Conservation (phyloP, 1,139 yeast genomes). For the Scheffersomyces cryptocercus region DNA sequence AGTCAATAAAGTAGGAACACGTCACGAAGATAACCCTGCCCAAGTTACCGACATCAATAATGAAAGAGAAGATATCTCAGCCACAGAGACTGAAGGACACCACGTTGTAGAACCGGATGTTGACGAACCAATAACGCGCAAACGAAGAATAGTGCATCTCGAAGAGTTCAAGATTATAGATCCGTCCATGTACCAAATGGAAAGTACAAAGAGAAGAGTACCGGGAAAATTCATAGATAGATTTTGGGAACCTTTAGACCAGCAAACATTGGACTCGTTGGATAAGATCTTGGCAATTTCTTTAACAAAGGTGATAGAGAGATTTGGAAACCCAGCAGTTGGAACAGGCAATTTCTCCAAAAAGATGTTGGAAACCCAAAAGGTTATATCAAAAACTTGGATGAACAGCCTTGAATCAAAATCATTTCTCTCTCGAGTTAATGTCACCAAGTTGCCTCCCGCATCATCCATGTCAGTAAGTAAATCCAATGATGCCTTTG, state of each 20-base stretch:
- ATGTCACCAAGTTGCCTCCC: constrained; percentile 37
- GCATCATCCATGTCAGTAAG: constrained; percentile 17
- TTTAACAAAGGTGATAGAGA: constrained; percentile 31
- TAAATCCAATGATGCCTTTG: constrained; percentile 19
- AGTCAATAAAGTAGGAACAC: neutral
- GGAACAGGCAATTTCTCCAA: constrained; percentile 12
- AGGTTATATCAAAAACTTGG: constrained; percentile 34
- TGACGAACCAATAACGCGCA: neutral
- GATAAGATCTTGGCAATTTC: constrained; percentile 33
- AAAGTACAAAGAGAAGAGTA: constrained; percentile 20
- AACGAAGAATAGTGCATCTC: neutral
- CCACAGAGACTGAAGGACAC: too few species aligned
- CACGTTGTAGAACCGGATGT: too few species aligned
- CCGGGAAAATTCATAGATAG: constrained; percentile 34
- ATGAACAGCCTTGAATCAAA: constrained; percentile 19
- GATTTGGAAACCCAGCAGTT: constrained; percentile 14
- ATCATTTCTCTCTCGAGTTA: constrained; percentile 35
- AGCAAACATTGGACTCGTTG: constrained; percentile 20
- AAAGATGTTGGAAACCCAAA: constrained; percentile 28
- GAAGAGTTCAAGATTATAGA: neutral
- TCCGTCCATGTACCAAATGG: constrained; percentile 5
- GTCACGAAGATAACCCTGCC: neutral
- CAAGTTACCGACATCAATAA: neutral
- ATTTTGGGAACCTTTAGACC: constrained; percentile 36
- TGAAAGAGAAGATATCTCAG: neutral